A percentile compares a stretch with the other conserved stretches of the same genome.
phyloP scores from a whole-genome alignment of 345 rosid genomes.

The Punica granatum region DNA sequence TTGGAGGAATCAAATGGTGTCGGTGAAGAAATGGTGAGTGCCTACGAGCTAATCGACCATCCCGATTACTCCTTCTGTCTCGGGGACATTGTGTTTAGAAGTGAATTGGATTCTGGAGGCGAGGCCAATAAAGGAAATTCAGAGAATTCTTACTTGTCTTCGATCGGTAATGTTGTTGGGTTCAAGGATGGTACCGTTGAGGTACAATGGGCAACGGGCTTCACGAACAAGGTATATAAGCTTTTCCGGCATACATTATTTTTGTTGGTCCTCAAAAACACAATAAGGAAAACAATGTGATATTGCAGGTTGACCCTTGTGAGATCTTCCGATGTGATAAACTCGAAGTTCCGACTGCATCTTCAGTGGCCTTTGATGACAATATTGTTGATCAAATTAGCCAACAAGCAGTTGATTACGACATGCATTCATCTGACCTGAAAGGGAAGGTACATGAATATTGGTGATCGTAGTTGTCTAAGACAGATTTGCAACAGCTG shows the following conservation, averaged over 20 bases:
- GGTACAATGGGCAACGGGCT: slow-evolving; percentile 80
- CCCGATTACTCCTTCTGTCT: slow-evolving; percentile 63
- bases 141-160: slow-evolving; percentile 32
- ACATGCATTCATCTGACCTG: slow-evolving; percentile 25
- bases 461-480: neutral
- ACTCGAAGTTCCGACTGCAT: slow-evolving; percentile 38
- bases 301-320: slow-evolving; percentile 67
- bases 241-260: neutral
- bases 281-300: neutral
- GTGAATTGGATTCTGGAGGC: neutral
- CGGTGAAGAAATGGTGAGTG: slow-evolving; percentile 63
- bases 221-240: slow-evolving; percentile 43
- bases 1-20: slow-evolving; percentile 23
- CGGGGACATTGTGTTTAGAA: slow-evolving; percentile 65
- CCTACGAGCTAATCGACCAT: slow-evolving; percentile 82
- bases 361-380: slow-evolving; percentile 30
- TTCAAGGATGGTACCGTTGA: slow-evolving; percentile 60
- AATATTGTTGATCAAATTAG: slow-evolving; percentile 30
- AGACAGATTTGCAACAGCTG: neutral
- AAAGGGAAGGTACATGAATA: slow-evolving; percentile 37
- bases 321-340: slow-evolving; percentile 61
- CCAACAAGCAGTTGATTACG: slow-evolving; percentile 32
- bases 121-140: slow-evolving; percentile 17
- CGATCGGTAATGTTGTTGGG: slow-evolving; percentile 64
- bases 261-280: neutral